Evolutionary conservation across 2,329 filamentous ascomycete genomes (phyloP).

Genomic region (Pyricularia pennisetigena): DNA sequence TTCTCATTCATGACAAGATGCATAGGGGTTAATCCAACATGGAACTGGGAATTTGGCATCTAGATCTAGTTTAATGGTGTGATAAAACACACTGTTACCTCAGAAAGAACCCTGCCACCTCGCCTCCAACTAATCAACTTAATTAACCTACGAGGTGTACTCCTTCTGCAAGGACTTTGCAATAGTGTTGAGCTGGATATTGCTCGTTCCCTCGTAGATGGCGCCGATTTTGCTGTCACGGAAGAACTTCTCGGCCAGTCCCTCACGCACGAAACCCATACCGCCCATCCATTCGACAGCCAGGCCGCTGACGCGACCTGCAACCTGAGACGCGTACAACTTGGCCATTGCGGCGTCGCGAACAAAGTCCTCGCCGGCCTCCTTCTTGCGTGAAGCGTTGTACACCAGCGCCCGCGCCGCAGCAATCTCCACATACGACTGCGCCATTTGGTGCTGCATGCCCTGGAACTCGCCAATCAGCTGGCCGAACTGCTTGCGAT

Average conservation of each 20-base stretch:
- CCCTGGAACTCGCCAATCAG: conserved; percentile 95
- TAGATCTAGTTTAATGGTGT: neutral
- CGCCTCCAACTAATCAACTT: neutral
- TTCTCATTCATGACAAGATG: neutral
- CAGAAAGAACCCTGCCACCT: neutral
- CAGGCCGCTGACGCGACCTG: conserved; percentile 71
- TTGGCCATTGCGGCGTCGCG: conserved; percentile 97
- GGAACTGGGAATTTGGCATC: neutral
- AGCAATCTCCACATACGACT: conserved; percentile 87
- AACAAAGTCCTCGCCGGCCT: conserved; percentile 91
- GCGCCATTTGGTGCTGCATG: conserved; percentile 98
- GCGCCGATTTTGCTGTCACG: conserved; percentile 97
- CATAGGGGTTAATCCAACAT: neutral
- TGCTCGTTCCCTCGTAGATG: conserved; percentile 89
- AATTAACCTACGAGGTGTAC: conserved; percentile 32
- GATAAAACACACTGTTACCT: neutral
- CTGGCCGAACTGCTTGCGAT: conserved; percentile 91
- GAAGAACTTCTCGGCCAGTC: conserved; percentile 95
- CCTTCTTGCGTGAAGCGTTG: conserved; percentile 96
- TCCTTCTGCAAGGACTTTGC: conserved; percentile 54
- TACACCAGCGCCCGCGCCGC: conserved; percentile 88
- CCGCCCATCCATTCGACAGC: conserved; percentile 99
- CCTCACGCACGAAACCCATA: conserved; percentile 97
- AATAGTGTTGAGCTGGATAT: conserved; percentile 59
- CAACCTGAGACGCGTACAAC: conserved; percentile 87